Conservation (phyloP, 306 rosid species). For the Arachis hypogaea region DNA sequence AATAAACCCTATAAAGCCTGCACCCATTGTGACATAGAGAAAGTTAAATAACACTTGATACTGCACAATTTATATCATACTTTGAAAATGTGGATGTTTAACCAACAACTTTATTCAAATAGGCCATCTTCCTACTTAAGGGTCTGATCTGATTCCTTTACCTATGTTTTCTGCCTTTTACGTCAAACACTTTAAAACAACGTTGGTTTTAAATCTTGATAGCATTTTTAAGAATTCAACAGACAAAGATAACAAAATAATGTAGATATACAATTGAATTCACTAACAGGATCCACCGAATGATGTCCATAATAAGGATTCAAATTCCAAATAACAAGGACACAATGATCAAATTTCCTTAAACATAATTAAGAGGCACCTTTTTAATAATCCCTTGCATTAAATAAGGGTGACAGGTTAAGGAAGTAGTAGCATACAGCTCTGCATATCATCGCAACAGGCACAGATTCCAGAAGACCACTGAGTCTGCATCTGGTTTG, state of each 20-base stretch:
- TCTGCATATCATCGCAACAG: conserved; percentile 91
- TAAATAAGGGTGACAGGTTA: conserved; percentile 80
- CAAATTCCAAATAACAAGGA: conserved; percentile 14
- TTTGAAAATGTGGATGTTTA: conserved; percentile 2
- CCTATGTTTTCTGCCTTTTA: neutral
- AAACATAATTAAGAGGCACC: conserved; percentile 69
- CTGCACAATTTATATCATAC: neutral
- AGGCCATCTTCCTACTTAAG: neutral
- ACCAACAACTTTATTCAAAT: conserved; percentile 1
- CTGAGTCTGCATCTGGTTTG: conserved; percentile 47
- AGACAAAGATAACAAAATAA: neutral
- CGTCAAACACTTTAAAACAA: neutral
- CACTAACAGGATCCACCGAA: neutral
- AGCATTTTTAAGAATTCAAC: neutral
- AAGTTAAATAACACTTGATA: neutral
- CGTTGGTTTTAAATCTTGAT: neutral
- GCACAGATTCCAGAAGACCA: conserved; percentile 99
- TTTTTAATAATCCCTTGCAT: conserved; percentile 54
- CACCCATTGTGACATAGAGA: conserved; percentile 12
- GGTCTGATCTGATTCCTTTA: conserved; percentile 1
- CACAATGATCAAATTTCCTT: conserved; percentile 29
- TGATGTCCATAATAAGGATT: conserved; percentile 11
- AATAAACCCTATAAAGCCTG: conserved; percentile 80
- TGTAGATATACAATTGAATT: neutral
- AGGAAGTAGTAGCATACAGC: conserved; percentile 97